Conservation (phyloP, 495 filamentous ascomycete genomes). For the Tuber melanosporum region DNA sequence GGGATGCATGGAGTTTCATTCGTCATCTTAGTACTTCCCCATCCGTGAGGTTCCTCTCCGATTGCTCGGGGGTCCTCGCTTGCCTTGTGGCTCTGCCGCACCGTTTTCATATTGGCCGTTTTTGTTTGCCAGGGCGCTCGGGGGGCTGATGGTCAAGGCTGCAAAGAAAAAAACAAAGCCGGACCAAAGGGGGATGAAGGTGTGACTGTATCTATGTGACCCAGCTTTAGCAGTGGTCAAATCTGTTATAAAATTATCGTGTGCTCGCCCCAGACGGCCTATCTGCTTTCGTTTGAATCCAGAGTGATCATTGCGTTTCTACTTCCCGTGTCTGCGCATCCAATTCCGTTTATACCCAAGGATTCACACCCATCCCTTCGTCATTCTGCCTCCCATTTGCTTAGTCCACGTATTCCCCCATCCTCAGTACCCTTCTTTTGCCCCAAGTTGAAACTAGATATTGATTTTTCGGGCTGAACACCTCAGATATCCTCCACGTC, state of each 20-base stretch:
- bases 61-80: conserved; percentile 23
- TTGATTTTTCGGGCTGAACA: conserved; percentile 25
- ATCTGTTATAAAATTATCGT: conserved; percentile 35
- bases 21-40: conserved; percentile 15
- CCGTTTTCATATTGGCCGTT: conserved; percentile 23
- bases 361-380: conserved; percentile 16
- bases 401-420: conserved; percentile 29
- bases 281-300: conserved; percentile 28
- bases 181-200: conserved; percentile 8
- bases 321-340: conserved; percentile 23
- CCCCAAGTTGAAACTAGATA: conserved; percentile 29
- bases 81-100: conserved; percentile 16
- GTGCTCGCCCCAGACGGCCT: conserved; percentile 22
- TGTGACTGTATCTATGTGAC: conserved; percentile 31
- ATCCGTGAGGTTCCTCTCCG: conserved; percentile 29
- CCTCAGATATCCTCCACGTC: conserved; percentile 35
- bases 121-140: conserved; percentile 14
- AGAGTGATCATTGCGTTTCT: conserved; percentile 26
- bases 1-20: conserved; percentile 13
- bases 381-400: conserved; percentile 24
- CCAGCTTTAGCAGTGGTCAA: conserved; percentile 23
- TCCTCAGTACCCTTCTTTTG: conserved; percentile 20
- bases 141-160: conserved; percentile 7
- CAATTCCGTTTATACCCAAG: conserved; percentile 30
- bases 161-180: conserved; percentile 20